These are phyloP conservation scores for Yueomyces sp. DNA, from an alignment of 805 yeast genomes.

Conservation along the genomic window DNA sequence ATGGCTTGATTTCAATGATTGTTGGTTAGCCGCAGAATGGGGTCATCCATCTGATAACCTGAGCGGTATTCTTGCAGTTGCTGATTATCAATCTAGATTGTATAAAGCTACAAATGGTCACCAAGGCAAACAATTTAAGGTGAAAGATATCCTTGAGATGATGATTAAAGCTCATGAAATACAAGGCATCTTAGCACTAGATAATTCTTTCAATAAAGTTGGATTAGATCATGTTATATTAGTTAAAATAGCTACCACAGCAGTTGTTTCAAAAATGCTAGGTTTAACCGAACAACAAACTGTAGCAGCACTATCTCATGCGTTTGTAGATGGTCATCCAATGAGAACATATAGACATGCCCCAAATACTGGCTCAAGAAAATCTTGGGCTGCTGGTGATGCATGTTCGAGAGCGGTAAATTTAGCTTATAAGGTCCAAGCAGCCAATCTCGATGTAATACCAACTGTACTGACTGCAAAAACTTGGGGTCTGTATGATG, in stretches of 20 bases:
- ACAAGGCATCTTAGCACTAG: conserved; percentile 45
- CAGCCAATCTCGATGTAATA: conserved; percentile 39
- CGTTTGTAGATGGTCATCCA: conserved; percentile 47
- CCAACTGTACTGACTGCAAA: conserved; percentile 44
- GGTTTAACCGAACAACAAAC: conserved; percentile 39
- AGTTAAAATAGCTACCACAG: conserved; percentile 48
- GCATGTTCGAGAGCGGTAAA: conserved; percentile 48
- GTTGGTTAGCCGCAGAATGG: conserved; percentile 63
- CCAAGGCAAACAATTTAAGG: conserved; percentile 30
- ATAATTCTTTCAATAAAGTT: conserved; percentile 45
- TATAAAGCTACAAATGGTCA: conserved; percentile 27
- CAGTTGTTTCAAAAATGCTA: conserved; percentile 43
- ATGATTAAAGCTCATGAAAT: conserved; percentile 55
- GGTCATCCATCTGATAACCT: conserved; percentile 53
- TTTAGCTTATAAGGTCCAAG: conserved; percentile 37
- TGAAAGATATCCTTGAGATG: conserved; percentile 38
- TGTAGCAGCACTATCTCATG: conserved; percentile 42
- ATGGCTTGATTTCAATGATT: conserved; percentile 51
- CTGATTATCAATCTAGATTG: conserved; percentile 39
- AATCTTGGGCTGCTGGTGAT: conserved; percentile 60
- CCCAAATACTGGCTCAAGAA: conserved; percentile 49
- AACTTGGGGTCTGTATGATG: conserved; percentile 55
- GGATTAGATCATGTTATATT: conserved; percentile 48
- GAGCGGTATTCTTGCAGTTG: conserved; percentile 46
- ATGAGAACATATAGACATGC: conserved; percentile 51